phyloP scores from a whole-genome alignment of 148 eudicot genomes.

The Cornus kousa region DNA sequence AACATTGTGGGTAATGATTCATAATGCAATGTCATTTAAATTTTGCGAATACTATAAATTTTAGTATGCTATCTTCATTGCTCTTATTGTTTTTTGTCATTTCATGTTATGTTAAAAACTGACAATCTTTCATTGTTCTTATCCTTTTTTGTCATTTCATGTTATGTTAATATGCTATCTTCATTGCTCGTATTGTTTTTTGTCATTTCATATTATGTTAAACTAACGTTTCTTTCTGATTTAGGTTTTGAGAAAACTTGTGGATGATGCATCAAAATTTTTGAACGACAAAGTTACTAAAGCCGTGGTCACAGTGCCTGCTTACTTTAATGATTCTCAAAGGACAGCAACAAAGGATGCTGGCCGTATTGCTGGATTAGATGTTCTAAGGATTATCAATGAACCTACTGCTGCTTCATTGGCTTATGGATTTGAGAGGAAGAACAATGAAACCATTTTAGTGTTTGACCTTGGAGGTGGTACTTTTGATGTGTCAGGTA shows the following conservation, averaged over 20 bases:
- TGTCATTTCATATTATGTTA: background rate
- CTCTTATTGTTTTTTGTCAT: background rate
- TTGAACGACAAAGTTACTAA: conserved; percentile 64
- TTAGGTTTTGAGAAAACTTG: conserved; percentile 73
- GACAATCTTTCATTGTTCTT: background rate
- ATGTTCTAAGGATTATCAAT: conserved; percentile 66
- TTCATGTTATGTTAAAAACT: background rate
- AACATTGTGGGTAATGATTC: background rate
- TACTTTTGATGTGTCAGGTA: conserved; percentile 83
- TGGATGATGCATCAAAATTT: conserved; percentile 74
- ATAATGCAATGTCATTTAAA: background rate
- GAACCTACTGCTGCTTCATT: conserved; percentile 79
- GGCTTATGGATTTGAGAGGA: conserved; percentile 77
- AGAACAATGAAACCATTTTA: conserved; percentile 61
- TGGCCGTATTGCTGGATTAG: conserved; percentile 70
- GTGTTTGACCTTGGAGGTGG: conserved; percentile 84
- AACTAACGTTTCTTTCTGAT: background rate
- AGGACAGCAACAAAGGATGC: conserved; percentile 76
- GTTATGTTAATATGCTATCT: background rate
- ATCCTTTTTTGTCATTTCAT: background rate
- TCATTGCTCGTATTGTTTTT: background rate
- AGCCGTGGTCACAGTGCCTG: conserved; percentile 76
- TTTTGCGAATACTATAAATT: background rate
- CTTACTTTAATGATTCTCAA: conserved; percentile 77
- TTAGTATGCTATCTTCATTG: background rate